Base-by-base conservation (phyloP, 208 protist genomes). In the Trypanosoma mega region DNA sequence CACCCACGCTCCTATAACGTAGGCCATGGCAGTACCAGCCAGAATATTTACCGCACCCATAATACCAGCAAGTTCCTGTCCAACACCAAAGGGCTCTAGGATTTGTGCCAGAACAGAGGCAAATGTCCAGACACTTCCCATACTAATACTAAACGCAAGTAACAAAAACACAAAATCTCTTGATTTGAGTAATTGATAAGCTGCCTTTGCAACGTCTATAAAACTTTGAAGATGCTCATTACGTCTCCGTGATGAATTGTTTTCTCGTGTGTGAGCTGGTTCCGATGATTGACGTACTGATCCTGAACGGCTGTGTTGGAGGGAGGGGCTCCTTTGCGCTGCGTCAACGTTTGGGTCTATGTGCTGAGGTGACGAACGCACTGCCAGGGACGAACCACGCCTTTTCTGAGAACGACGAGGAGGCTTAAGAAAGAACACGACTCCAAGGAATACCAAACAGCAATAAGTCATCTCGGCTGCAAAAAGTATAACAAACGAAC, bases 91-190 rank as follows among this genome's bases (percentile, higher is more conserved):
- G 5, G 83, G 83, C 55, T 82, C 72, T 8, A 87, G 49, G 6
- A 90, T 79, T 36, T 90, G 83, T 31, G 80, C 69, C 27, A 90
- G 60, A 37, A 90, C 79, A 0, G 83, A 81, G 23, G 80, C 68
- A 66, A 71, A 85, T 8, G 74, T 80, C 83, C 83, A 90, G 12
- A 87, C 68, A 49, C 83, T 87, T 43, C 79, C 80, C 58, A 87
- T 76, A 54, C 74, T 74, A 45, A 85, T 80, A 47, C 80, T 85
- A 51, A 90, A 85, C 46, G 78, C 75, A 5, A 53, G 36, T 2
- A 87, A 65, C 23, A 90, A 56, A 37, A 87, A 80, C 23, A 82
- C 49, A 56, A 84, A 90, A 47, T 87, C 79, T n/a, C 34, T 16
- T 3, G 49, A 39, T 54, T 54, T 54, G 14, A 54, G 18, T 62